A percentile compares a stretch with the other conserved stretches of the same genome.
phyloP scores from a whole-genome alignment of 2,329 filamentous ascomycete genomes.

The Ceratocystis papillata region DNA sequence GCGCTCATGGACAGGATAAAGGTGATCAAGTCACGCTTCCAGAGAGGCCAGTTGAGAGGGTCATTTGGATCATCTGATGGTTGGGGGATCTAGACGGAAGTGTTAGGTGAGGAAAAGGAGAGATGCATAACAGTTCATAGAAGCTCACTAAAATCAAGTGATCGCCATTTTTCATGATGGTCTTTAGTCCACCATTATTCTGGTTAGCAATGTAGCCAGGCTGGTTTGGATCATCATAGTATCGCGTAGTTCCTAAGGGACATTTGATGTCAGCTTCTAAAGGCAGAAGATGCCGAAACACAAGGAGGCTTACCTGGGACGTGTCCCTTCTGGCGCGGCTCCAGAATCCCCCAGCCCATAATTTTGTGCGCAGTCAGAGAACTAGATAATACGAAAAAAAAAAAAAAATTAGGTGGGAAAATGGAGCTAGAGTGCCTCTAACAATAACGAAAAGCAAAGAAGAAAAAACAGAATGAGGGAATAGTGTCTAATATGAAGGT shows the following conservation, averaged over 20 bases:
- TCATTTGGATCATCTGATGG: conserved; percentile 87
- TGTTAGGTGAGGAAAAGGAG: background rate
- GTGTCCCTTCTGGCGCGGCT: conserved; percentile 53
- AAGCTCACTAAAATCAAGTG: conserved; percentile 62
- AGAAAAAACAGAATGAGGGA: conserved; percentile 7
- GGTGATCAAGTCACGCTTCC: conserved; percentile 73
- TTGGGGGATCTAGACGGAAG: conserved; percentile 50
- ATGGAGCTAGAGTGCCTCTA: background rate
- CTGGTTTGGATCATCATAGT: conserved; percentile 49
- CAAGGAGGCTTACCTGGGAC: conserved; percentile 53
- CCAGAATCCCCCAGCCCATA: conserved; percentile 56
- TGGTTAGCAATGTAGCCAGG: conserved; percentile 36
- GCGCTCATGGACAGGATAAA: conserved; percentile 66
- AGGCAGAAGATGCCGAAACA: conserved; percentile 22
- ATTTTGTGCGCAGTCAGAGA: conserved; percentile 16
- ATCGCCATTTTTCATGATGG: conserved; percentile 53
- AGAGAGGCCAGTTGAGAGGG: conserved; percentile 74
- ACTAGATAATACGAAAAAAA: background rate
- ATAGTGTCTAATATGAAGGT: conserved; percentile 8
- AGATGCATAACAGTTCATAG: background rate
- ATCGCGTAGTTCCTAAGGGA: conserved; percentile 47
- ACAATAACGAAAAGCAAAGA: background rate
- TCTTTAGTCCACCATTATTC: conserved; percentile 47
- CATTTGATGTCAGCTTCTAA: background rate
- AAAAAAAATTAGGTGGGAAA: background rate